phyloP scores from a whole-genome alignment of 2,329 filamentous ascomycete genomes.

The Aspergillus sp. region DNA sequence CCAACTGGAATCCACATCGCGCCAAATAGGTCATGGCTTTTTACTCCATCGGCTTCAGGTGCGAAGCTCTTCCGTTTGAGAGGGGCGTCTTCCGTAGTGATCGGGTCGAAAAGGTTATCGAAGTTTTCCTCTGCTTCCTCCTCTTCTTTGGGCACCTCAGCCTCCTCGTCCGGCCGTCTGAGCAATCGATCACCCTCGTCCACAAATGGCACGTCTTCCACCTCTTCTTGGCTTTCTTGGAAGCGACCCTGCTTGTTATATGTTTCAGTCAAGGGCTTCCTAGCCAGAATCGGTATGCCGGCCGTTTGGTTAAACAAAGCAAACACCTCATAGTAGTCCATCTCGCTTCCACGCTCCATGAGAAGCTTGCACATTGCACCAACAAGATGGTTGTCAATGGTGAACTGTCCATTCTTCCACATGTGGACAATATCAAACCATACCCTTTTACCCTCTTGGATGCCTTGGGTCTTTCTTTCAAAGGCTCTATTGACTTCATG shows the following conservation, averaged over 20 bases:
- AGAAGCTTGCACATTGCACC: slow-evolving; percentile 76
- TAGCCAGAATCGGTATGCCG: slow-evolving; percentile 53
- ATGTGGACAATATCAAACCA: slow-evolving; percentile 77
- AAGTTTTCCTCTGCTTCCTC: slow-evolving; percentile 23
- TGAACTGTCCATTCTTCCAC: slow-evolving; percentile 67
- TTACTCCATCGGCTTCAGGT: not conserved
- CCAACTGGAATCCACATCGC: slow-evolving; percentile 41
- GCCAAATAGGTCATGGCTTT: not conserved
- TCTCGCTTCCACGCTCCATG: slow-evolving; percentile 55
- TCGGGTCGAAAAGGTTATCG: slow-evolving; percentile 33
- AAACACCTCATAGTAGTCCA: slow-evolving; percentile 68
- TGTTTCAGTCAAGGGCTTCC: slow-evolving; percentile 15
- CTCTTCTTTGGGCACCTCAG: slow-evolving; percentile 11
- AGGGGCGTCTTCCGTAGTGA: slow-evolving; percentile 8
- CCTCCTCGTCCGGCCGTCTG: slow-evolving; percentile 16
- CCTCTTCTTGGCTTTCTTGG: not conserved
- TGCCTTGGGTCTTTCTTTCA: slow-evolving; percentile 31
- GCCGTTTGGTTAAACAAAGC: slow-evolving; percentile 77
- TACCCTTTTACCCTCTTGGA: slow-evolving; percentile 65
- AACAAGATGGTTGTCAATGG: slow-evolving; percentile 74
- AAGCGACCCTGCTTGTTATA: slow-evolving; percentile 2
- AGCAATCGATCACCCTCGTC: slow-evolving; percentile 17
- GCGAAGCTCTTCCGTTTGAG: not conserved
- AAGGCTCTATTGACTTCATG: slow-evolving; percentile 23
- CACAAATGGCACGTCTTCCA: slow-evolving; percentile 28